Percentiles rank a stretch among this genome's conserved stretches.
Evolutionary conservation across 2,329 filamentous ascomycete genomes (phyloP).

Genomic region (Calonectria pseudoreteaudii): DNA sequence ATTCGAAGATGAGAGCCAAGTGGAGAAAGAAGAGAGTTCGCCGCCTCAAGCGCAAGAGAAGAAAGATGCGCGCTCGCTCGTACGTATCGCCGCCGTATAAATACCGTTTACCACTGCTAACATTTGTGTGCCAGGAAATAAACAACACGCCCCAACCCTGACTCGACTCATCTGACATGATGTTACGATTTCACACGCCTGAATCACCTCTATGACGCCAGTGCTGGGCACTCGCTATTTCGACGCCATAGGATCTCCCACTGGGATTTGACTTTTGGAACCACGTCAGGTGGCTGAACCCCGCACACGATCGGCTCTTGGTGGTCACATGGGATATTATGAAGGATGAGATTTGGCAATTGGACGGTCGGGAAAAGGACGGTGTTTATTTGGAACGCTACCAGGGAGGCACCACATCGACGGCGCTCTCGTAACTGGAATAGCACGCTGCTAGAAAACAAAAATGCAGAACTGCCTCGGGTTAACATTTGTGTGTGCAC

Average conservation of each 20-base stretch:
- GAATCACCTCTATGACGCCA: constrained; percentile 42
- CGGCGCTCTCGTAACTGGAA: constrained; percentile 39
- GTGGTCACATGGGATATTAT: constrained; percentile 48
- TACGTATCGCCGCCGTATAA: constrained; percentile 64
- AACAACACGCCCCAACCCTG: constrained; percentile 72
- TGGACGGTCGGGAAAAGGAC: constrained; percentile 46
- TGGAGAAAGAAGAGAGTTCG: constrained; percentile 99
- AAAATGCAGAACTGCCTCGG: constrained; percentile 40
- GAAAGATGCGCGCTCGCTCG: constrained; percentile 99
- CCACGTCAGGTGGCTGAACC: constrained; percentile 43
- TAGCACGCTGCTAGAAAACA: constrained; percentile 43
- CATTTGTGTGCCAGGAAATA: constrained; percentile 68
- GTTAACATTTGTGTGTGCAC: background rate
- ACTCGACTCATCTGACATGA: constrained; percentile 60
- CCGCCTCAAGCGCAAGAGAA: constrained; percentile 99
- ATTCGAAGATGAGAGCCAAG: constrained; percentile 85
- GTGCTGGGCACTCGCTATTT: constrained; percentile 38
- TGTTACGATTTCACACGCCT: constrained; percentile 49
- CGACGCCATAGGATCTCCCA: constrained; percentile 35
- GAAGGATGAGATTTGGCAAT: constrained; percentile 45
- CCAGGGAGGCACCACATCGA: constrained; percentile 40
- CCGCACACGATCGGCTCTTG: constrained; percentile 44
- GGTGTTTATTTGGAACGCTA: constrained; percentile 46
- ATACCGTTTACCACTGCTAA: constrained; percentile 42
- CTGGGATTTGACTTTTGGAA: constrained; percentile 43